Base-by-base conservation (phyloP, 148 eudicot species). In the Vaccinium darrowii region DNA sequence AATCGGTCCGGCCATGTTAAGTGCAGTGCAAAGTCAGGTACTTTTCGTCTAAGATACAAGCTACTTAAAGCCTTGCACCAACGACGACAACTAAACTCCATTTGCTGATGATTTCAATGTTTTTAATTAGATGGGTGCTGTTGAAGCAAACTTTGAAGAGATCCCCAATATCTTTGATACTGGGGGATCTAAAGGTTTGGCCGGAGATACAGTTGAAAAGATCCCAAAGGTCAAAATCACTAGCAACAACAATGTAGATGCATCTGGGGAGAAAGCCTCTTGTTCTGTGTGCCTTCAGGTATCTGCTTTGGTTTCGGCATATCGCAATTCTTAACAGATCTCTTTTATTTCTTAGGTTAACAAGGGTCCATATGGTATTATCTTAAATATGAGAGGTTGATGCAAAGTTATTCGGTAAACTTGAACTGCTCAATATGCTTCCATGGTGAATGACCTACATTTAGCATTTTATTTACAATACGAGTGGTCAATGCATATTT, bases 11-110 rank as follows among this genome's bases (percentile, higher is more conserved):
- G 99, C 99, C 39, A 97, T 97, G 99, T 82, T 97, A 52, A 95
- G 98, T 92, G 98, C 98, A 74, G 99, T 97, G 47, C 99, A 95
- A 88, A 97, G 98, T 87, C 98, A 97, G 99, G 99, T 94, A 96
- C 49, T 60, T 71, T 16, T 5, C 3, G 23, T 11, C 53, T 27
- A 75, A 50, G 15, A 33, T 1, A n/a, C 77, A 74, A 81, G 36
- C 25, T 25, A 23, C 33, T 80, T 56, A 67, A 79, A 58, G 60
- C 53, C 60, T 43, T 51, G 13, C 73, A 12, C 33, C 65, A 19
- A 36, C 21, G 52, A 69, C 27, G 14, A 30, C 62, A 10, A 18
- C 33, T 4, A 18, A 25, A 11, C 76, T 36, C 21, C 11, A 51
- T 84, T 81, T 86, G 49, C 78, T 84, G 69, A 79, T 47, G 2